Percentiles rank a stretch among this genome's conserved stretches.
Evolutionary conservation across 176 grass and related monocot species (phyloP).

Genomic region (Thalia dealbata): DNA sequence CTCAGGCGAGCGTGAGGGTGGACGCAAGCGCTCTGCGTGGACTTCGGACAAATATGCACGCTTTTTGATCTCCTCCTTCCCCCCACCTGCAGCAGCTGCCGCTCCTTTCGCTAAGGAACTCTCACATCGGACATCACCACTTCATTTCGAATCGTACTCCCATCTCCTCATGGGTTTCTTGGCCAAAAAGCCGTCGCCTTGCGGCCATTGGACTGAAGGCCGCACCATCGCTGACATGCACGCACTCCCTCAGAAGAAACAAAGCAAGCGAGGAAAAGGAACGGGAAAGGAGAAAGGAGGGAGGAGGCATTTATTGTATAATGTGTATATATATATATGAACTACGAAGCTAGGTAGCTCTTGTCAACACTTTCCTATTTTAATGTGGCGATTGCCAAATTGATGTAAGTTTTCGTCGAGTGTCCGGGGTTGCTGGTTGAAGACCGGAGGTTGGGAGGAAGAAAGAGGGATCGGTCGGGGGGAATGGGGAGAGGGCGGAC

Average conservation of each 20-base stretch:
- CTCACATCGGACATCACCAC: constrained; percentile 11
- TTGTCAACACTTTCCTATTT: not conserved
- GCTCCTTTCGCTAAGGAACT: constrained; percentile 6
- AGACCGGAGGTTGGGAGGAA: not conserved
- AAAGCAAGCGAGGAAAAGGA: too few species aligned
- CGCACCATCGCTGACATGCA: not conserved
- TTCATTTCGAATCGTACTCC: not conserved
- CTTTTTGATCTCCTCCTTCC: not conserved
- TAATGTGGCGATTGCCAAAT: constrained; percentile 36
- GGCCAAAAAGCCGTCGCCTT: not conserved
- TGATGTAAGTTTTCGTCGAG: constrained; percentile 30
- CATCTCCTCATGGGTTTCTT: not conserved
- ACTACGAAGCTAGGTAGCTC: too few species aligned
- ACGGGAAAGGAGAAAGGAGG: too few species aligned
- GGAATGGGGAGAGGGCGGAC: constrained; percentile 80
- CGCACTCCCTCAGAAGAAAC: not conserved
- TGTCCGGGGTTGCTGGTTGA: constrained; percentile 8
- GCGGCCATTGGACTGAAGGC: not conserved
- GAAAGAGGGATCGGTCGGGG: not conserved
- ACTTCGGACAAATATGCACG: not conserved
- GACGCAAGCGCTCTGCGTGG: not conserved
- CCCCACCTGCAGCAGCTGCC: not conserved
- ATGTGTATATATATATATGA: too few species aligned
- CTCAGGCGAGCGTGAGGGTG: too few species aligned
- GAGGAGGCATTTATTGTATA: not conserved